Conservation (phyloP, 2,329 filamentous ascomycete species). For the Sclerotiophoma versabilis region DNA sequence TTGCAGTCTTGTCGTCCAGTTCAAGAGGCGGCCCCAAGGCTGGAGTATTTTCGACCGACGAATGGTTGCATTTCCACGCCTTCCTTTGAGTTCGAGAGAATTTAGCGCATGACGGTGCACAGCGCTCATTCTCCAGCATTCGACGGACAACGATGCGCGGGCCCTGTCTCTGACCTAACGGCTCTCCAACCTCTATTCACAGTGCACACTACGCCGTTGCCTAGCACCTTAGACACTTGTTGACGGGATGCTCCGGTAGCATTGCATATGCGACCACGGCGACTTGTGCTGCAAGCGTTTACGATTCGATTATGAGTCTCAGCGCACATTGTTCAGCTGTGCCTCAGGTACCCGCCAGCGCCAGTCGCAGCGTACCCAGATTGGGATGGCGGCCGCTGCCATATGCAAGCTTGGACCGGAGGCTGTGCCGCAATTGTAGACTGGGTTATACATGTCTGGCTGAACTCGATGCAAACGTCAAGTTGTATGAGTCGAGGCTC, state of each 20-base stretch:
- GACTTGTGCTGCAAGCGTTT: constrained; percentile 18
- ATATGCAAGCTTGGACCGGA: constrained; percentile 24
- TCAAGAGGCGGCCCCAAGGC: constrained; percentile 23
- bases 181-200: constrained; percentile 8
- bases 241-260: constrained; percentile 4
- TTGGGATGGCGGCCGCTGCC: constrained; percentile 35
- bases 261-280: constrained; percentile 20
- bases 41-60: constrained; percentile 18
- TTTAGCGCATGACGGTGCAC: constrained; percentile 38
- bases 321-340: constrained; percentile 26
- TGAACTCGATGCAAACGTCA: constrained; percentile 5
- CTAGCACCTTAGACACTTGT: constrained; percentile 15
- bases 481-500: constrained; percentile 5
- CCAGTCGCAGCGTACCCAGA: constrained; percentile 22
- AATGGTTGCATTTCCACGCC: constrained; percentile 4
- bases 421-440: constrained; percentile 23
- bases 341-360: constrained; percentile 26
- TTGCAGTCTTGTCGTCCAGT: constrained; percentile 34
- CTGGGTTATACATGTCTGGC: constrained; percentile 19
- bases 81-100: constrained; percentile 20
- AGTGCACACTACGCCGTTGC: constrained; percentile 18
- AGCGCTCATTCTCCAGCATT: constrained; percentile 12
- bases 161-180: constrained; percentile 18
- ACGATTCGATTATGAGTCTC: constrained; percentile 6
- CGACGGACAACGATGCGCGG: constrained; percentile 10